These are phyloP conservation scores for Trametes gibbosa DNA, from an alignment of 768 basidiomycete species.

Conservation along the genomic window DNA sequence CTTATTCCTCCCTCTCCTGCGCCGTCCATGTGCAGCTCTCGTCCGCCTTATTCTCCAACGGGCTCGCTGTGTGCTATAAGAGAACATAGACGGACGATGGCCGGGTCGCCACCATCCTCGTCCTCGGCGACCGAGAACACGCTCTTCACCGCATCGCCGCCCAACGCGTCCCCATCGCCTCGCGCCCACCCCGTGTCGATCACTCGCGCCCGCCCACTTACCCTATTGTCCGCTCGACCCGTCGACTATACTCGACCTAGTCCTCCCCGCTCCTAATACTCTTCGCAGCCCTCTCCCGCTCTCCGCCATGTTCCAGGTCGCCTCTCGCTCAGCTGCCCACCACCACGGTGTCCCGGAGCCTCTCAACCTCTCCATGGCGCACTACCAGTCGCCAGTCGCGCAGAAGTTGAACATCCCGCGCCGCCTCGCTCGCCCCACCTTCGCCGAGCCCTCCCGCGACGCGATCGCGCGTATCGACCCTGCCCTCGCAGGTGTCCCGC, in stretches of 20 bases:
- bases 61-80: constrained; percentile 22
- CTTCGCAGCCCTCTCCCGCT: background rate
- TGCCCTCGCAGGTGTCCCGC: constrained; percentile 51
- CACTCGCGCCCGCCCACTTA: constrained; percentile 16
- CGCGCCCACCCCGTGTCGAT: constrained; percentile 21
- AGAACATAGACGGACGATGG: background rate
- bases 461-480: constrained; percentile 55
- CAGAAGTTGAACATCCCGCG: constrained; percentile 69
- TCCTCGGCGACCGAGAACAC: constrained; percentile 1
- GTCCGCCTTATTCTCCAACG: constrained; percentile 24
- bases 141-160: background rate
- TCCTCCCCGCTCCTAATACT: constrained; percentile 14
- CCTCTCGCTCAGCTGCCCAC: constrained; percentile 26
- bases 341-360: constrained; percentile 21
- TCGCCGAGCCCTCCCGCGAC: constrained; percentile 58
- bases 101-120: background rate
- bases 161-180: constrained; percentile 2
- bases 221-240: constrained; percentile 16
- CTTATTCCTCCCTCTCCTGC: constrained; percentile 26
- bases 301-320: constrained; percentile 30
- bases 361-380: constrained; percentile 23
- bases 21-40: constrained; percentile 16
- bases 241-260: constrained; percentile 16
- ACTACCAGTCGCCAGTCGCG: constrained; percentile 15
- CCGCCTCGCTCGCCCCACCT: constrained; percentile 63